Evolutionary conservation across 768 basidiomycete species (phyloP), one percentile per base, ranked within the genome.

Genomic region (Termitomyces sp.): DNA sequence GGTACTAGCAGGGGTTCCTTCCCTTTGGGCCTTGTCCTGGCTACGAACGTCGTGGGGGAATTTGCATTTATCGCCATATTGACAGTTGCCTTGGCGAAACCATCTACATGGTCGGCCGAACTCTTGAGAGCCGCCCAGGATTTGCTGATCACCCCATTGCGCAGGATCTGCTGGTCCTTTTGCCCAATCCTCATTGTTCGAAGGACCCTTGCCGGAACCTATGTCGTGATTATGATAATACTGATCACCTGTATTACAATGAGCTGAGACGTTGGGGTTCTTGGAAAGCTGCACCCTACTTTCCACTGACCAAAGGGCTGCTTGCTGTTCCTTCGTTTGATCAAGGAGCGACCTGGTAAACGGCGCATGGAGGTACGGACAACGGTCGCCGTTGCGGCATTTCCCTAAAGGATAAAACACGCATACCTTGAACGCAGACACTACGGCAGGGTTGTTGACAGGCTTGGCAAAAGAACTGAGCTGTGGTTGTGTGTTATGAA

Each of bases 311-410:
- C 9, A 18, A 20, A 53, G 38, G 13, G 12, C 18, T 40, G 38
- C 28, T 13, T n/a, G 38, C 2, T 26, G 18, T 22, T 53, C 45
- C 30, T 33, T 16, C 10, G 32, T 36, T 12, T 22, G 16, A 46
- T 33, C 46, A 36, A 53, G 50, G 33, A 57, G 20, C 13, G 36
- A 36, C 13, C 46, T 28, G 32, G 66, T 61, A 30, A 63, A 65
- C 12, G 68, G 67, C 3, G 64, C 53, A 44, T 77, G 76, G 18
- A 60, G 58, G 54, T 67, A 79, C 24, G 73, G 73, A 56, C 77
- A 79, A 12, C 57, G 42, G 26, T 64, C 67, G 18, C 74, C 75
- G 58, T 79, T 77, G 16, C 64, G 70, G 61, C 77, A 79, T 43
- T 62, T 75, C 13, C 75, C 74, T 16, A 69, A 56, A 8, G 70